These are phyloP conservation scores for Truncatella angustata DNA, from an alignment of 2,329 filamentous ascomycete species.

Conservation along the genomic window DNA sequence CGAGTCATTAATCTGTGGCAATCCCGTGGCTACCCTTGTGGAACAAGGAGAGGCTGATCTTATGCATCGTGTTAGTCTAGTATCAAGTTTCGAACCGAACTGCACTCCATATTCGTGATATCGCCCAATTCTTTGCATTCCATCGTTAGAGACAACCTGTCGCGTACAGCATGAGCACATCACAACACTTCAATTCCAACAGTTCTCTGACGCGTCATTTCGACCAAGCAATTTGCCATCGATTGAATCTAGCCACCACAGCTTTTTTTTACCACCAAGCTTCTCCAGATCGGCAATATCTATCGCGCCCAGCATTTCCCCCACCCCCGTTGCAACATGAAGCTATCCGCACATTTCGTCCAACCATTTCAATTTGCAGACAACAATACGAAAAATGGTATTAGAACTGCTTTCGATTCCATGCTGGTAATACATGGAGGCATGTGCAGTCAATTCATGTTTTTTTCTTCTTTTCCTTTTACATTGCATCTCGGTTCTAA, in stretches of 20 bases:
- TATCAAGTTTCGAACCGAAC: conserved; percentile 15
- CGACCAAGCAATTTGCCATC: neutral
- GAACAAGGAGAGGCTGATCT: neutral
- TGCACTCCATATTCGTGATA: conserved; percentile 9
- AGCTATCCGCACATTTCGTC: conserved; percentile 27
- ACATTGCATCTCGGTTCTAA: too few relatives aligned
- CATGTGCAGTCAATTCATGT: too few relatives aligned
- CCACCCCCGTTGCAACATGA: conserved; percentile 18
- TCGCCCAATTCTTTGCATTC: conserved; percentile 18
- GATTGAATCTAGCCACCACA: neutral
- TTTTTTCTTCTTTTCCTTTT: neutral
- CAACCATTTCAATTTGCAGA: conserved; percentile 8
- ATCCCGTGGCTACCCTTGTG: neutral
- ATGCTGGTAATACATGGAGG: too few relatives aligned
- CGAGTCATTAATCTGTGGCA: conserved; percentile 24
- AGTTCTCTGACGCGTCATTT: too few relatives aligned
- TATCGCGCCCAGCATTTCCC: neutral
- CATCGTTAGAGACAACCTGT: conserved; percentile 16
- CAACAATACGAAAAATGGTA: neutral
- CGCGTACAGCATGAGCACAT: conserved; percentile 21
- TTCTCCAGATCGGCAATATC: neutral
- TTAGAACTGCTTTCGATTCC: too few relatives aligned
- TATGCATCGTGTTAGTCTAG: conserved; percentile 17
- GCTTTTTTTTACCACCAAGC: neutral
- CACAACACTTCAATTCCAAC: too few relatives aligned